A percentile compares a stretch with the other conserved stretches of the same genome.
phyloP scores from a whole-genome alignment of 805 yeast genomes.

The Candida michaelii region DNA sequence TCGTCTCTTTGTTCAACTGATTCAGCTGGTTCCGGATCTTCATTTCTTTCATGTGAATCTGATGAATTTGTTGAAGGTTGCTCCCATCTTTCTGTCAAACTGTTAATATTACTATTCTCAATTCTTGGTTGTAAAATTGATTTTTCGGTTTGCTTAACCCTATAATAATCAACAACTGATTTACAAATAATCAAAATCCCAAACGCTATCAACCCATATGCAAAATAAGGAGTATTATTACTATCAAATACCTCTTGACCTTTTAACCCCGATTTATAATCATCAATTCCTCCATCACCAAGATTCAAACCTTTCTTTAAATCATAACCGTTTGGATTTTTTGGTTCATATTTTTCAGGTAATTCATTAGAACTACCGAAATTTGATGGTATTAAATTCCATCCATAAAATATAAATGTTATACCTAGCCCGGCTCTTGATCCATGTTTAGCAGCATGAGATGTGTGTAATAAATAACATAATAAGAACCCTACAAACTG shows the following conservation, averaged over 20 bases:
- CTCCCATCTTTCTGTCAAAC: conserved; percentile 12
- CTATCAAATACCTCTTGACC: conserved; percentile 13
- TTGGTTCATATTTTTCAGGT: conserved; percentile 34
- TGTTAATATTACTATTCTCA: background rate
- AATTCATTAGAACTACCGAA: conserved; percentile 36
- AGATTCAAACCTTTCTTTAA: conserved; percentile 27
- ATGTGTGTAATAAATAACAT: conserved; percentile 88
- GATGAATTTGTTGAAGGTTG: too few relatives aligned
- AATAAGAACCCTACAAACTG: conserved; percentile 91
- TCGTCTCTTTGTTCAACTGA: background rate
- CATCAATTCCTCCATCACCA: conserved; percentile 28
- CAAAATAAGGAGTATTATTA: conserved; percentile 49
- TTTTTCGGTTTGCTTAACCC: conserved; percentile 76
- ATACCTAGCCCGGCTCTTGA: conserved; percentile 89
- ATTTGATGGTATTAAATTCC: conserved; percentile 37
- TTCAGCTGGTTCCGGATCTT: background rate
- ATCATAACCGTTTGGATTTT: conserved; percentile 34
- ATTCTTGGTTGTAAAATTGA: conserved; percentile 41
- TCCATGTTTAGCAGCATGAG: conserved; percentile 97
- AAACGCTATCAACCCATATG: conserved; percentile 61
- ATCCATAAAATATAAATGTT: conserved; percentile 71
- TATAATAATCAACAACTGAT: conserved; percentile 67
- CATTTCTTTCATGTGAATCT: background rate
- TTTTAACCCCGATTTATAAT: conserved; percentile 27
- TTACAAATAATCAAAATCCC: conserved; percentile 68